These are phyloP conservation scores for Achlya hypogyna DNA, from an alignment of 352 stramenopile species.

Conservation along the genomic window DNA sequence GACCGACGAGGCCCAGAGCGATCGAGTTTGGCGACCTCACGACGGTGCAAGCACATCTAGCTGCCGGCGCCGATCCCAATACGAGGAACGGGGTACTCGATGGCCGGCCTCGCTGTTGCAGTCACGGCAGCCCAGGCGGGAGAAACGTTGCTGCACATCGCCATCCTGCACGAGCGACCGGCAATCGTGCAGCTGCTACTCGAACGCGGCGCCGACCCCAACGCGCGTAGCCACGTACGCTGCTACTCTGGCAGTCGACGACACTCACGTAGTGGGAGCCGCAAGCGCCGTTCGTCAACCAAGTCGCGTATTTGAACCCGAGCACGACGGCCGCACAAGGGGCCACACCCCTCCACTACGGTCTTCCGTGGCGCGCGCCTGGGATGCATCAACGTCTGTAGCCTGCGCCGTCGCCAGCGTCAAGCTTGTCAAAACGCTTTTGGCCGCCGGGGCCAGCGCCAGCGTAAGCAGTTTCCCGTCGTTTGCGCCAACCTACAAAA, in stretches of 20 bases:
- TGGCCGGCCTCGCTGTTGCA: background rate
- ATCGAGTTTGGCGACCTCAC: slow-evolving; percentile 41
- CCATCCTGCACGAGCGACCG: slow-evolving; percentile 47
- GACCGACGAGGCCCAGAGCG: slow-evolving; percentile 12
- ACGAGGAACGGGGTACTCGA: background rate
- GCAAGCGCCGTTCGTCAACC: slow-evolving; percentile 37
- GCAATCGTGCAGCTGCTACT: slow-evolving; percentile 44
- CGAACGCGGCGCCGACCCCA: slow-evolving; percentile 34
- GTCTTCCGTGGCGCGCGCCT: slow-evolving; percentile 20
- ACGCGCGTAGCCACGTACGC: slow-evolving; percentile 11
- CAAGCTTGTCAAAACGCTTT: background rate
- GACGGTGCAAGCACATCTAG: slow-evolving; percentile 25
- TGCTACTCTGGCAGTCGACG: slow-evolving; percentile 25
- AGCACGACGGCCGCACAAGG: slow-evolving; percentile 40
- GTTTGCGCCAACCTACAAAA: background rate
- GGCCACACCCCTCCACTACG: slow-evolving; percentile 57
- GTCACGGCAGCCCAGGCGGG: slow-evolving; percentile 22
- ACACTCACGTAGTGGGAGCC: slow-evolving; percentile 26
- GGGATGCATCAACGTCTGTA: background rate
- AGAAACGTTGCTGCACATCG: slow-evolving; percentile 58
- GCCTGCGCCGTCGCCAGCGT: slow-evolving; percentile 4
- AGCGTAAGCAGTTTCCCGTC: background rate
- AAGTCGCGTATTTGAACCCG: slow-evolving; percentile 33
- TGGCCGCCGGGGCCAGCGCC: background rate
- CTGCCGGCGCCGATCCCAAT: background rate